Percentiles rank a stretch among this genome's conserved stretches.
These are phyloP conservation scores for Russula earlei DNA, from an alignment of 768 basidiomycete genomes.

Conservation along the genomic window DNA sequence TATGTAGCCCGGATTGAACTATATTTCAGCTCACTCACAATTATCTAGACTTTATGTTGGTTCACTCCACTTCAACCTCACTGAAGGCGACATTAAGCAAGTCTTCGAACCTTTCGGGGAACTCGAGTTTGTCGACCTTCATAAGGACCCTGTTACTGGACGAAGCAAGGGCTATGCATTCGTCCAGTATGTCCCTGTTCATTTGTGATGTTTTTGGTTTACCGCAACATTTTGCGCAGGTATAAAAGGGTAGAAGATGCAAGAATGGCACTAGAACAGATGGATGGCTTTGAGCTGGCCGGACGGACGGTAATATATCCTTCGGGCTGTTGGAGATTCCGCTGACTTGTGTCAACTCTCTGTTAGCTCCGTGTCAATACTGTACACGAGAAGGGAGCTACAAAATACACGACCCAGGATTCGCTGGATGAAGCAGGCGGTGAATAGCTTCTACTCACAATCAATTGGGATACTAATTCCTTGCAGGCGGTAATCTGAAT, in stretches of 20 bases:
- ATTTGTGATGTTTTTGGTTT: background rate
- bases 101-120: conserved; percentile 99
- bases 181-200: conserved; percentile 61
- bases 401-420: conserved; percentile 65
- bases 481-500: conserved; percentile 88
- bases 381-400: conserved; percentile 83
- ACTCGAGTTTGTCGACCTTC: conserved; percentile 96
- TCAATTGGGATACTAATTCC: background rate
- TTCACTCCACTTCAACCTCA: conserved; percentile 92
- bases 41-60: conserved; percentile 82
- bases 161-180: conserved; percentile 98
- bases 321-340: conserved; percentile 14
- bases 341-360: conserved; percentile 16
- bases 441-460: conserved; percentile 25
- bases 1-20: conserved; percentile 34
- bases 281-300: conserved; percentile 98
- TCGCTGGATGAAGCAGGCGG: conserved; percentile 87
- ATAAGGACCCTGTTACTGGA: conserved; percentile 88
- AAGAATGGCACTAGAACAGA: conserved; percentile 93
- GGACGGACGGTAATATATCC: conserved; percentile 66
- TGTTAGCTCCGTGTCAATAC: conserved; percentile 78
- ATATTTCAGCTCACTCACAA: conserved; percentile 14
- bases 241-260: conserved; percentile 91
- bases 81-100: conserved; percentile 95
- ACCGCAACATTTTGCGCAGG: conserved; percentile 30